Evolutionary conservation across 2,329 filamentous ascomycete species (phyloP).

Genomic region (Rhinocladiella similis): DNA sequence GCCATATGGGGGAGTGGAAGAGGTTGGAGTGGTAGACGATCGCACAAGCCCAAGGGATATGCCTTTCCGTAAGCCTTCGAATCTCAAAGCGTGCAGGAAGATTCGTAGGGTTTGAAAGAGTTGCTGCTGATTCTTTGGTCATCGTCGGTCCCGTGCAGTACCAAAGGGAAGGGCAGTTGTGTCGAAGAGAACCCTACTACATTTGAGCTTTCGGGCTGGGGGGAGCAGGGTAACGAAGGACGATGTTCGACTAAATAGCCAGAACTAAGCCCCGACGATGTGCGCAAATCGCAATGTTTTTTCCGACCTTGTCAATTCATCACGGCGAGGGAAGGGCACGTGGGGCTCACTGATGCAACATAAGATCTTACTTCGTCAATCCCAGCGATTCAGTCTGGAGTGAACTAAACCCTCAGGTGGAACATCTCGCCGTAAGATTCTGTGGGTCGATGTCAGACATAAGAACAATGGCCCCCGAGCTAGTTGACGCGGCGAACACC

Average conservation of each 20-base stretch:
- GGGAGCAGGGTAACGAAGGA: not conserved
- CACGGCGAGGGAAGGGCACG: too few species aligned
- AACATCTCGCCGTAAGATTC: too few species aligned
- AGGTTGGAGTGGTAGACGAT: constrained; percentile 25
- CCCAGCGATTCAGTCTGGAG: too few species aligned
- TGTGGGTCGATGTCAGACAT: too few species aligned
- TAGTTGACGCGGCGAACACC: too few species aligned
- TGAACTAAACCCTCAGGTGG: too few species aligned
- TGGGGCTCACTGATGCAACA: too few species aligned
- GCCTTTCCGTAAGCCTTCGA: constrained; percentile 12
- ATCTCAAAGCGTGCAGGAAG: constrained; percentile 23
- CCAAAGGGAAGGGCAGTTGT: not conserved
- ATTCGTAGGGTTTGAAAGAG: constrained; percentile 9
- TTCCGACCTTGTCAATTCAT: too few species aligned
- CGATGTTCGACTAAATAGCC: not conserved
- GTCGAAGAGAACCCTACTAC: not conserved
- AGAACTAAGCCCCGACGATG: not conserved
- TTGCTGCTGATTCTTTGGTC: constrained; percentile 16
- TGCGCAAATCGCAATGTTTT: too few species aligned
- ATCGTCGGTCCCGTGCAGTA: constrained; percentile 1
- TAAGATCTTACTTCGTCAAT: too few species aligned
- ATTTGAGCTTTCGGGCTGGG: too few species aligned
- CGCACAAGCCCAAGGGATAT: constrained; percentile 19
- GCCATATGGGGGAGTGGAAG: constrained; percentile 27
- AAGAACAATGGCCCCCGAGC: too few species aligned